Evolutionary conservation across 2,329 filamentous ascomycete species (phyloP).

Genomic region (Hortaea sp.): DNA sequence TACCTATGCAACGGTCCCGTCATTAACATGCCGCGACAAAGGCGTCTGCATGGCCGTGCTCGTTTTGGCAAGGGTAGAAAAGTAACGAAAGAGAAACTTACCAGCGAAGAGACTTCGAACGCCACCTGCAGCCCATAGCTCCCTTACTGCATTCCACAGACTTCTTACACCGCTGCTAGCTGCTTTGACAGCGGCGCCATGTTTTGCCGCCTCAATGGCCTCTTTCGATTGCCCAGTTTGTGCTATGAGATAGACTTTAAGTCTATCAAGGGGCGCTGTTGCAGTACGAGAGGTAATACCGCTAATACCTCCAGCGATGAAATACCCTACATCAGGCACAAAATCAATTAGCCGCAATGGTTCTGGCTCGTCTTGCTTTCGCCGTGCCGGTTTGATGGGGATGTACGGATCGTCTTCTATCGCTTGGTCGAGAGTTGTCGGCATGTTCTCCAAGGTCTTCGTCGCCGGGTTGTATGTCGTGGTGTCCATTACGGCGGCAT

Average conservation of each 20-base stretch:
- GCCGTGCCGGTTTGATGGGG: slow-evolving; percentile 24
- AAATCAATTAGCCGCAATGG: slow-evolving; percentile 43
- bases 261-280: slow-evolving; percentile 88
- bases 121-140: slow-evolving; percentile 78
- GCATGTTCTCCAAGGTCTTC: slow-evolving; percentile 2
- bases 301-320: slow-evolving; percentile 86
- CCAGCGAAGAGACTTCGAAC: slow-evolving; percentile 86
- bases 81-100: slow-evolving; percentile 34
- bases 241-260: slow-evolving; percentile 95
- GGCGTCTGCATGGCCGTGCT: neutral
- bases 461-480: slow-evolving; percentile 1
- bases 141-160: slow-evolving; percentile 61
- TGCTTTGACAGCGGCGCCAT: slow-evolving; percentile 56
- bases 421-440: slow-evolving; percentile 7
- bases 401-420: slow-evolving; percentile 23
- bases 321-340: slow-evolving; percentile 89
- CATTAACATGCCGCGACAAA: neutral
- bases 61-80: neutral
- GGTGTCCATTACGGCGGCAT: neutral
- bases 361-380: slow-evolving; percentile 16
- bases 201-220: slow-evolving; percentile 56
- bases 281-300: slow-evolving; percentile 91
- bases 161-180: slow-evolving; percentile 58
- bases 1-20: slow-evolving; percentile 48
- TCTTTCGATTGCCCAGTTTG: slow-evolving; percentile 59